Percentiles rank a stretch among this genome's conserved stretches.
Evolutionary conservation across 2,329 filamentous ascomycete species (phyloP).

Genomic region (Beauveria australis): DNA sequence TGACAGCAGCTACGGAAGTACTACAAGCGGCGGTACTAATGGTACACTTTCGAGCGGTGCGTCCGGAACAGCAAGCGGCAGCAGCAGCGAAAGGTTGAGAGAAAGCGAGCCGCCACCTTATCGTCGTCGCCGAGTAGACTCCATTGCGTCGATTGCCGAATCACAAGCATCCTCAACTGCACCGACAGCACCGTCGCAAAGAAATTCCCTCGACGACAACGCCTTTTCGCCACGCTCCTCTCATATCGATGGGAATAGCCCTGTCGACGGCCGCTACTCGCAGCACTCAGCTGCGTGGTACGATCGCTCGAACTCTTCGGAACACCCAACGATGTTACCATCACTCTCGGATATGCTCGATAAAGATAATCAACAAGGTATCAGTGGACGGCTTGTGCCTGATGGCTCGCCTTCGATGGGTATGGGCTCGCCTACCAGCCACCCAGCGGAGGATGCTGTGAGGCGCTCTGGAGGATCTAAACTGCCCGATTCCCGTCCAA

Average conservation of each 20-base stretch:
- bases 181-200: slow-evolving; percentile 26
- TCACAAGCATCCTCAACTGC: slow-evolving; percentile 35
- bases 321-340: slow-evolving; percentile 28
- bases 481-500: slow-evolving; percentile 27
- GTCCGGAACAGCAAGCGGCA: slow-evolving; percentile 29
- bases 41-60: slow-evolving; percentile 27
- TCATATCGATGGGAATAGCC: slow-evolving; percentile 27
- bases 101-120: slow-evolving; percentile 40
- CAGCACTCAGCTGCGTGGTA: slow-evolving; percentile 22
- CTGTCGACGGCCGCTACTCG: slow-evolving; percentile 20
- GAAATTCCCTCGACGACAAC: slow-evolving; percentile 33
- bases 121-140: slow-evolving; percentile 40
- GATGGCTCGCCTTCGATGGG: background rate
- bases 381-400: background rate
- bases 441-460: background rate
- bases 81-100: slow-evolving; percentile 38
- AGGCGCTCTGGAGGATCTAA: slow-evolving; percentile 4
- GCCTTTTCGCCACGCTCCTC: slow-evolving; percentile 34
- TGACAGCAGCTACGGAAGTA: slow-evolving; percentile 32
- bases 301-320: slow-evolving; percentile 16
- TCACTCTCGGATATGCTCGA: slow-evolving; percentile 40
- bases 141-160: slow-evolving; percentile 37
- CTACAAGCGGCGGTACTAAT: slow-evolving; percentile 32
- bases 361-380: slow-evolving; percentile 19
- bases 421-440: background rate